Conservation (phyloP, 352 stramenopile species). For the Pythium phragmiticola region DNA sequence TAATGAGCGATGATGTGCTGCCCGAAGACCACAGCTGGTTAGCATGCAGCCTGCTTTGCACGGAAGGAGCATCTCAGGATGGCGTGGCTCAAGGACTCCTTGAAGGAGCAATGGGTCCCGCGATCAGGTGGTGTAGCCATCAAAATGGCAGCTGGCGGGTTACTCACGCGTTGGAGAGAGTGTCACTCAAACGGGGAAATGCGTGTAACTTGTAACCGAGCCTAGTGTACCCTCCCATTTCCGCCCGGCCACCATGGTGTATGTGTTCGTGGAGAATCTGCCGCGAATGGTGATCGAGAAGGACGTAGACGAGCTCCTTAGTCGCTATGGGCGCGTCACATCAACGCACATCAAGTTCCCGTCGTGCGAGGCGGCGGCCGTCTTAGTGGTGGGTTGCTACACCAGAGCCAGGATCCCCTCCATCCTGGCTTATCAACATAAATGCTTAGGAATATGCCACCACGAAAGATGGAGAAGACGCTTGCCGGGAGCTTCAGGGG, state of each 20-base stretch:
- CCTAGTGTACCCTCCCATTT: neutral
- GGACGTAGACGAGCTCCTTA: constrained; percentile 57
- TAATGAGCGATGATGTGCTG: neutral
- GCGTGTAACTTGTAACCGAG: neutral
- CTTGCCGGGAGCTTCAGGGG: constrained; percentile 60
- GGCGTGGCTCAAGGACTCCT: too few species aligned
- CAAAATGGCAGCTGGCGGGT: neutral
- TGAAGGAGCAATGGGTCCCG: too few species aligned
- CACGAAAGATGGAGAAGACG: constrained; percentile 50
- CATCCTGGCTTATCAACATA: neutral
- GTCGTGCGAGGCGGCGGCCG: constrained; percentile 41
- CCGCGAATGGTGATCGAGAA: constrained; percentile 51
- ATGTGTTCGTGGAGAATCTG: constrained; percentile 51
- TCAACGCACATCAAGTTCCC: constrained; percentile 59
- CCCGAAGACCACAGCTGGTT: too few species aligned
- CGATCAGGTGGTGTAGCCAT: neutral
- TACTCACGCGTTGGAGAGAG: neutral
- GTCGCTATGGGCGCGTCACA: constrained; percentile 43
- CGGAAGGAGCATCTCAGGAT: too few species aligned
- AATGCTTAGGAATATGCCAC: constrained; percentile 52
- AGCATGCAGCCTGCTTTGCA: too few species aligned
- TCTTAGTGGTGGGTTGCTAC: constrained; percentile 53
- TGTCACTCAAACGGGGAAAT: neutral
- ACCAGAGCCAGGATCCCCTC: neutral
- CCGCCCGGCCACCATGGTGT: constrained; percentile 6